These are phyloP conservation scores for Metschnikowia arizonensis DNA, from an alignment of 805 yeast genomes.

Conservation along the genomic window DNA sequence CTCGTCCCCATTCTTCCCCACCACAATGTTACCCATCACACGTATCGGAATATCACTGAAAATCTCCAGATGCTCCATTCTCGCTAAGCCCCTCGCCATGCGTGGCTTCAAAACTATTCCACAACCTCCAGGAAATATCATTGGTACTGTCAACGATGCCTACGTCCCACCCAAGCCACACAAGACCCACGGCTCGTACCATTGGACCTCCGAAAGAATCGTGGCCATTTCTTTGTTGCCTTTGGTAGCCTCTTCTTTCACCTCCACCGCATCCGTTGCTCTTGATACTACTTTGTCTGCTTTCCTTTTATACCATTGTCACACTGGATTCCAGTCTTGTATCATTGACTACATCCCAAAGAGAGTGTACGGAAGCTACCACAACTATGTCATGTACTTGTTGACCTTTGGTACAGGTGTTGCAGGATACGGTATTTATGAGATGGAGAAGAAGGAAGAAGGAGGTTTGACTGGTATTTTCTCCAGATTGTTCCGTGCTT, in stretches of 20 bases:
- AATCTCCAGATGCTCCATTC: constrained; percentile 20
- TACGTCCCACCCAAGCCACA: constrained; percentile 56
- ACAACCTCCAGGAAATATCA: constrained; percentile 71
- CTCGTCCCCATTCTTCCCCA: background rate
- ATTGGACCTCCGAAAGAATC: constrained; percentile 68
- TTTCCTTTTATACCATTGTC: constrained; percentile 57
- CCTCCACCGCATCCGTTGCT: constrained; percentile 48
- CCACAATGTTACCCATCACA: constrained; percentile 22
- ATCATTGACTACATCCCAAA: constrained; percentile 74
- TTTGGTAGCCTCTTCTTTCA: constrained; percentile 55
- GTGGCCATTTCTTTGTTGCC: constrained; percentile 63
- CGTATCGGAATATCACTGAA: constrained; percentile 27
- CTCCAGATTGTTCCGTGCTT: constrained; percentile 37
- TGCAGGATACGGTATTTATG: constrained; percentile 67
- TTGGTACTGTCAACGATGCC: constrained; percentile 71
- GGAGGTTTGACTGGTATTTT: constrained; percentile 59
- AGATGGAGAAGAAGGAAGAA: constrained; percentile 55
- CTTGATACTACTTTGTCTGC: constrained; percentile 56
- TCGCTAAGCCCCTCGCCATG: constrained; percentile 19
- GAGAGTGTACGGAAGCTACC: constrained; percentile 67
- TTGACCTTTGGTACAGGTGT: constrained; percentile 61
- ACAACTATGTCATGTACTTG: constrained; percentile 54
- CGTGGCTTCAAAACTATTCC: constrained; percentile 45
- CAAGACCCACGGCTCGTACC: constrained; percentile 62
- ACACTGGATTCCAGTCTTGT: constrained; percentile 72